Evolutionary conservation across 2,329 filamentous ascomycete genomes (phyloP).

Genomic region (Fusarium redolens): DNA sequence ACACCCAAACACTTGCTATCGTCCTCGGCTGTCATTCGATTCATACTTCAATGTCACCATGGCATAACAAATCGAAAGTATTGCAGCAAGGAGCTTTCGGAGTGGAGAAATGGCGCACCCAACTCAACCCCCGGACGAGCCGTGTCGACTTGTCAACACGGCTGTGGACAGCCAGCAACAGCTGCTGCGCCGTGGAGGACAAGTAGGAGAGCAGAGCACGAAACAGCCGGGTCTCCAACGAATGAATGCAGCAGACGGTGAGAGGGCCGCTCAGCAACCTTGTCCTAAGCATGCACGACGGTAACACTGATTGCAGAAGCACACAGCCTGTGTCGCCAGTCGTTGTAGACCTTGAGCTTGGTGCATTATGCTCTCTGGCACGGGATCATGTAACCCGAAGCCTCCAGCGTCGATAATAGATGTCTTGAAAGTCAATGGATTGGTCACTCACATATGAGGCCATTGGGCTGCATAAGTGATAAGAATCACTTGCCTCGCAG

Average conservation of each 20-base stretch:
- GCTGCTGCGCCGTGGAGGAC: conserved; percentile 20
- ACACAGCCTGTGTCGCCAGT: conserved; percentile 35
- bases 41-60: conserved; percentile 4
- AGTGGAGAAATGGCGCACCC: conserved; percentile 45
- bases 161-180: conserved; percentile 35
- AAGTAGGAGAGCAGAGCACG: conserved; percentile 30
- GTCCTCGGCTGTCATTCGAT: neutral
- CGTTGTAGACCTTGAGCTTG: conserved; percentile 22
- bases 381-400: conserved; percentile 7
- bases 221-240: conserved; percentile 27
- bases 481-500: conserved; percentile 18
- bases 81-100: conserved; percentile 38
- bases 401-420: neutral
- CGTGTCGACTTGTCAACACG: conserved; percentile 39
- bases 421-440: conserved; percentile 21
- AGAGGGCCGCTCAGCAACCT: conserved; percentile 32
- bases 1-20: conserved; percentile 1
- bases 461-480: conserved; percentile 28
- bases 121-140: conserved; percentile 31
- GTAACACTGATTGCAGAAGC: conserved; percentile 36
- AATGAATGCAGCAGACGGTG: conserved; percentile 23
- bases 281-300: conserved; percentile 35
- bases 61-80: conserved; percentile 29
- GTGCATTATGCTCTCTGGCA: conserved; percentile 29
- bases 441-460: conserved; percentile 24